A percentile compares a stretch with the other conserved stretches of the same genome.
These are phyloP conservation scores for Cucurbita argyrosperma DNA, from an alignment of 306 rosid species.

Conservation along the genomic window DNA sequence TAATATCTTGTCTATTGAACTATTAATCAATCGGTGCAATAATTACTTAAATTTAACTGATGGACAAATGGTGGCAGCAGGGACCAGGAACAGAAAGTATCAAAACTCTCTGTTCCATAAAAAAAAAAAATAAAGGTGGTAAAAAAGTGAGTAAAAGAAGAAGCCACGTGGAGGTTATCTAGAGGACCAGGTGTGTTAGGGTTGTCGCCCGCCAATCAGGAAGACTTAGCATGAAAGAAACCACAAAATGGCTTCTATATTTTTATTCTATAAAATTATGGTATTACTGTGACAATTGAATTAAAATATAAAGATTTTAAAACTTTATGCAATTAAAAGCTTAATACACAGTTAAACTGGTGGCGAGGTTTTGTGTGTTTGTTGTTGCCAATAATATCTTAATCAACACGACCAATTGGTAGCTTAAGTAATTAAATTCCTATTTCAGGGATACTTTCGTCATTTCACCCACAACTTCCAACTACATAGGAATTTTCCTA, in stretches of 20 bases:
- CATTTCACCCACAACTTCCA: background rate
- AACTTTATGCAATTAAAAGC: background rate
- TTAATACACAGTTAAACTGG: background rate
- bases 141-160: background rate
- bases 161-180: background rate
- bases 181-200: background rate
- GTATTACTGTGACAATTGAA: background rate
- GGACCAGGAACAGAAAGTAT: too few species aligned
- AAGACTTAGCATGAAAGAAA: slow-evolving; percentile 1
- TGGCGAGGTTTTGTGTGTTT: background rate
- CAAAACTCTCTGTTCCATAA: too few species aligned
- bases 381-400: background rate
- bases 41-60: too few species aligned
- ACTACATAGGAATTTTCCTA: background rate
- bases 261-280: background rate
- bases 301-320: background rate
- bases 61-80: too few species aligned
- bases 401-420: background rate
- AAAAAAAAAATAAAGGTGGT: background rate
- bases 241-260: background rate
- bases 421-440: background rate
- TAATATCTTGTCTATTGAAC: too few species aligned
- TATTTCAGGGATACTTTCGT: background rate
- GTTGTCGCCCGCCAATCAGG: background rate
- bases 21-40: too few species aligned